These are phyloP conservation scores for Phytophthora meadii DNA, from an alignment of 352 stramenopile genomes.

Conservation along the genomic window DNA sequence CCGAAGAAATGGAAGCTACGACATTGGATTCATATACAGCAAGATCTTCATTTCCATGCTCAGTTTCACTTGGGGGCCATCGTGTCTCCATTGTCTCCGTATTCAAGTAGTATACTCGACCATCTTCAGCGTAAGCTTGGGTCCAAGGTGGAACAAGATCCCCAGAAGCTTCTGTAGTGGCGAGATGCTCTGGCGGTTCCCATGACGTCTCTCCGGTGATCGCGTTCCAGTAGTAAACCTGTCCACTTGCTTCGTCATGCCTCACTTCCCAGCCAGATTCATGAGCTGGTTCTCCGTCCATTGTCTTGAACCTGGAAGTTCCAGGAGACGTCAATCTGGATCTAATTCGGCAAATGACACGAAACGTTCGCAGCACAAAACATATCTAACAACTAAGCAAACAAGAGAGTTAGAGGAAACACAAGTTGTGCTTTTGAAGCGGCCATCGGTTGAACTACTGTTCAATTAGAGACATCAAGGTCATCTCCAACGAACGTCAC, in stretches of 20 bases:
- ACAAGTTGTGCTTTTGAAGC: conserved; percentile 26
- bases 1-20: background rate
- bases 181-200: conserved; percentile 31
- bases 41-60: background rate
- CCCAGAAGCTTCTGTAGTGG: background rate
- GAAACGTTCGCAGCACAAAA: background rate
- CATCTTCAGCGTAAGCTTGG: conserved; percentile 49
- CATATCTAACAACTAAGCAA: too few species aligned
- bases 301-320: conserved; percentile 1
- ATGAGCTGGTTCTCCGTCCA: conserved; percentile 20
- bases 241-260: conserved; percentile 50
- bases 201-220: conserved; percentile 65
- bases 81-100: conserved; percentile 57
- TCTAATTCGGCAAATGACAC: conserved; percentile 21
- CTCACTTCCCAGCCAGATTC: conserved; percentile 51
- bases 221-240: conserved; percentile 60
- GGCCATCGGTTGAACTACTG: conserved; percentile 21
- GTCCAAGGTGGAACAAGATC: conserved; percentile 39
- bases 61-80: conserved; percentile 40
- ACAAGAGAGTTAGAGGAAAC: conserved; percentile 9
- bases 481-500: background rate
- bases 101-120: conserved; percentile 62
- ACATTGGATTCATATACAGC: background rate
- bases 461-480: conserved; percentile 6
- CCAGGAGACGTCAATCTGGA: conserved; percentile 8